Base-by-base conservation (phyloP, 2,329 filamentous ascomycete genomes). In the Clonostachys byssicola region DNA sequence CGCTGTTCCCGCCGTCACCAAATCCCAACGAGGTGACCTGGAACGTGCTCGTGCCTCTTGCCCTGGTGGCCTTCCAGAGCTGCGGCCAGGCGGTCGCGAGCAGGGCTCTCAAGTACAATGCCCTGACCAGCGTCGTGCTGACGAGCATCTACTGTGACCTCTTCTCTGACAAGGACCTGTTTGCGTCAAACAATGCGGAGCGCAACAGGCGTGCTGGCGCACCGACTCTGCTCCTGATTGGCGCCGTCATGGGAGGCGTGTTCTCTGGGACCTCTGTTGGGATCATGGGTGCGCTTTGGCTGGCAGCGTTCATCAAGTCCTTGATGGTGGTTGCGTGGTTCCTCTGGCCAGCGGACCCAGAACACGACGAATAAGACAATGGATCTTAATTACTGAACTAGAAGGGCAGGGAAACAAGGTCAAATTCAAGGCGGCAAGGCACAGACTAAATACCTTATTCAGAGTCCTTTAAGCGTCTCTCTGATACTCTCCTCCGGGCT, bases 71-170 rank as follows among this genome's bases (percentile, higher is more conserved):
- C 2, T 89, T 92, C 56, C 88, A 92, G 68, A 85, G 82, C 52
- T 86, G 85, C 47, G 89, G 88, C 0, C 88, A 92, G 61, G 87
- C 88, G 2, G 83, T 91, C n/a, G 80, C 81, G 0, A 89, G 85
- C 56, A 71, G 88, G 5, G 82, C 86, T 0, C 65, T 92, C 50
- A 78, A 83, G 56, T 86, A 84, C 59, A 83, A 82, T 49, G 81
- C 83, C 3, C 68, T 92, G 17, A 91, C 88, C 0, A 90, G 85
- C 51, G 88, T 91, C 14, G 89, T 92, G 4, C 66, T 94, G 49
- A 92, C 89, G 2, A 90, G 86, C 60, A 83, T 89, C 51, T 92
- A 92, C 68, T 91, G 87, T 60, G 89, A 92, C 61, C 60, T 92
- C 17, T 89, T 89, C 55, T 86, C 83, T 2, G 86, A 90, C 48